phyloP scores from a whole-genome alignment of 2,329 filamentous ascomycete genomes.

The Clarireedia sp. region DNA sequence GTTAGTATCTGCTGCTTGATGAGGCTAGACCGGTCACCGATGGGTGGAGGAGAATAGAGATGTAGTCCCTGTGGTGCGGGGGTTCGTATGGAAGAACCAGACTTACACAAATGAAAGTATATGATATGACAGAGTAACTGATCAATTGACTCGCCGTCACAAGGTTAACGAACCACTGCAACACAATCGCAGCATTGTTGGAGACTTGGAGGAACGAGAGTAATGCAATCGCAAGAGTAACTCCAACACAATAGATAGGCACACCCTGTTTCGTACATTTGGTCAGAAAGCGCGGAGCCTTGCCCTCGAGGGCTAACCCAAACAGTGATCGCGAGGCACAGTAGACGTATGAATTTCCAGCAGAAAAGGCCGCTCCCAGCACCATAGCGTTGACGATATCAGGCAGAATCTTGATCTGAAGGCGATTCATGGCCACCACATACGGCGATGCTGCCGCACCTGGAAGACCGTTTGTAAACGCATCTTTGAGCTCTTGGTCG shows the following conservation, averaged over 20 bases:
- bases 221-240: conserved; percentile 49
- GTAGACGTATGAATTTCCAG: conserved; percentile 38
- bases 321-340: conserved; percentile 42
- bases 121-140: conserved; percentile 44
- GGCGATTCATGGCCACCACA: conserved; percentile 41
- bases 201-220: conserved; percentile 55
- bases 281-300: conserved; percentile 43
- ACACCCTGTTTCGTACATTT: conserved; percentile 43
- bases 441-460: conserved; percentile 43
- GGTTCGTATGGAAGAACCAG: background rate
- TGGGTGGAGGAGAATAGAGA: background rate
- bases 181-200: conserved; percentile 46
- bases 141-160: conserved; percentile 46
- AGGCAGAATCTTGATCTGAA: conserved; percentile 41
- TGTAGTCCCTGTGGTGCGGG: background rate
- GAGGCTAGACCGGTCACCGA: too few species aligned
- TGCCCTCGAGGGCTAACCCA: conserved; percentile 43
- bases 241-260: conserved; percentile 49
- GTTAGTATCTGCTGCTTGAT: background rate
- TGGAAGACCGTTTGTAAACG: conserved; percentile 34
- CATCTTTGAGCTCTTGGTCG: conserved; percentile 34
- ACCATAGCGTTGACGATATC: conserved; percentile 49
- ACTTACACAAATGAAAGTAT: conserved; percentile 40
- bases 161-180: conserved; percentile 55
- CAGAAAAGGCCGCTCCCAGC: conserved; percentile 46